Conservation (phyloP, 2,329 filamentous ascomycete species). For the Juglanconis sp. region DNA sequence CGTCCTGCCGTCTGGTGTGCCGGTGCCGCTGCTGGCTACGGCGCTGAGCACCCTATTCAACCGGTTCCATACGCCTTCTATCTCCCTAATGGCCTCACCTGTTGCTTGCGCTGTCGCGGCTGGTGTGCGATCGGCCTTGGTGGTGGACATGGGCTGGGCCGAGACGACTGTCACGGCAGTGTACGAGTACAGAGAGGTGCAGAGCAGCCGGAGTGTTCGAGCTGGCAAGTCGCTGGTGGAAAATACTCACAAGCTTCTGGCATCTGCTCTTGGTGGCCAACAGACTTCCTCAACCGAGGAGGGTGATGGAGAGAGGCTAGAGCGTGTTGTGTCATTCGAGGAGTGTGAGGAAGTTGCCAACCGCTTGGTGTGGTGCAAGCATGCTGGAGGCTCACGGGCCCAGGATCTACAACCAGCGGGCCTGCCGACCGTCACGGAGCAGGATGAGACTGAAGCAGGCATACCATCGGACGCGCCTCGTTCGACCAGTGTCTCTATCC, state of each 20-base stretch:
- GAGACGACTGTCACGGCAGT: constrained; percentile 84
- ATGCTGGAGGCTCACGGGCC: constrained; percentile 18
- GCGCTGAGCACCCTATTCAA: constrained; percentile 76
- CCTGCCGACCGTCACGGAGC: constrained; percentile 53
- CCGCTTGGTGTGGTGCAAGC: constrained; percentile 75
- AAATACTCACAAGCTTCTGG: constrained; percentile 64
- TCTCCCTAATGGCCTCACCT: constrained; percentile 77
- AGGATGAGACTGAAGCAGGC: constrained; percentile 45
- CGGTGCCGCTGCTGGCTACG: constrained; percentile 73
- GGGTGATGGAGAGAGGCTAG: constrained; percentile 24
- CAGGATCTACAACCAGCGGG: constrained; percentile 27
- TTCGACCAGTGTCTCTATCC: constrained; percentile 37
- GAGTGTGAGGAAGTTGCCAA: constrained; percentile 78
- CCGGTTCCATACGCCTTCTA: constrained; percentile 72
- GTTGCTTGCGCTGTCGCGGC: constrained; percentile 73
- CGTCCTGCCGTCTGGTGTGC: constrained; percentile 72
- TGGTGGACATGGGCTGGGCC: constrained; percentile 89
- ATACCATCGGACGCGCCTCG: constrained; percentile 21
- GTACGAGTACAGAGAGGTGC: constrained; percentile 85
- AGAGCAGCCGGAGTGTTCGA: constrained; percentile 66
- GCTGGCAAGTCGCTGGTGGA: constrained; percentile 70
- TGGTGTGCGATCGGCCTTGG: constrained; percentile 78
- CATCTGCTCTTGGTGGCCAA: constrained; percentile 34
- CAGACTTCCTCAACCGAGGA: constrained; percentile 21
- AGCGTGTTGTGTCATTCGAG: constrained; percentile 60